These are phyloP conservation scores for Xerophyta viscosa DNA, from an alignment of 106 monocot genomes.

Conservation along the genomic window DNA sequence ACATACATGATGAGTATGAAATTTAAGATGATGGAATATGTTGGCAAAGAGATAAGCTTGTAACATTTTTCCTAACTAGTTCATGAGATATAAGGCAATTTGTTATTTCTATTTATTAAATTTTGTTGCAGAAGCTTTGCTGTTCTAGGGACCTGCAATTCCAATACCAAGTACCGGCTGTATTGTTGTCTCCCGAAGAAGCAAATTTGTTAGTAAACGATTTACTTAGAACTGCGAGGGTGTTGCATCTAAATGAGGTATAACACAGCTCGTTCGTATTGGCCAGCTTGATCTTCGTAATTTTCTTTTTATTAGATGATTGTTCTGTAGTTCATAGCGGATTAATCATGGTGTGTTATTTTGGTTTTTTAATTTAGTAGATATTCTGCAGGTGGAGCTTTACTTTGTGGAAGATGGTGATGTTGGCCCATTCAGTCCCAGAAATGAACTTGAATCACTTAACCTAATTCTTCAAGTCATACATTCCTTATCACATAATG, in stretches of 20 bases:
- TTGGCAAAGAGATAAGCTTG: not conserved
- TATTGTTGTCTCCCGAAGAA: slow-evolving; percentile 21
- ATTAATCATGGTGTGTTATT: not conserved
- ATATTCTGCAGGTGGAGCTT: slow-evolving; percentile 54
- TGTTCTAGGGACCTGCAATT: slow-evolving; percentile 31
- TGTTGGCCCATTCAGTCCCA: slow-evolving; percentile 57
- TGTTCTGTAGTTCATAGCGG: not conserved
- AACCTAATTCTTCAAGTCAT: slow-evolving; percentile 38
- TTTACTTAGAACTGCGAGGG: slow-evolving; percentile 46
- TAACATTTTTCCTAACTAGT: not conserved
- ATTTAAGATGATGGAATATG: not conserved
- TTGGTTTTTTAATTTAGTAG: not conserved
- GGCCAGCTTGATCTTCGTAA: not conserved
- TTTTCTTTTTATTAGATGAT: not conserved
- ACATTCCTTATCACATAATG: slow-evolving; percentile 12
- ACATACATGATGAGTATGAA: no score
- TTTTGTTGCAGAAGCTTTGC: slow-evolving; percentile 39
- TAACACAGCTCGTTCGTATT: not conserved
- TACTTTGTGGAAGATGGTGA: slow-evolving; percentile 76
- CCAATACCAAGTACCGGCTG: slow-evolving; percentile 25
- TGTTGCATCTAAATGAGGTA: slow-evolving; percentile 75
- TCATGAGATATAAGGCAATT: no score
- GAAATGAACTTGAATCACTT: slow-evolving; percentile 87
- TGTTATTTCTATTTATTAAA: no score
- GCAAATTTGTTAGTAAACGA: slow-evolving; percentile 29